phyloP scores from a whole-genome alignment of 2,329 filamentous ascomycete species.

The Fusarium armeniacum region DNA sequence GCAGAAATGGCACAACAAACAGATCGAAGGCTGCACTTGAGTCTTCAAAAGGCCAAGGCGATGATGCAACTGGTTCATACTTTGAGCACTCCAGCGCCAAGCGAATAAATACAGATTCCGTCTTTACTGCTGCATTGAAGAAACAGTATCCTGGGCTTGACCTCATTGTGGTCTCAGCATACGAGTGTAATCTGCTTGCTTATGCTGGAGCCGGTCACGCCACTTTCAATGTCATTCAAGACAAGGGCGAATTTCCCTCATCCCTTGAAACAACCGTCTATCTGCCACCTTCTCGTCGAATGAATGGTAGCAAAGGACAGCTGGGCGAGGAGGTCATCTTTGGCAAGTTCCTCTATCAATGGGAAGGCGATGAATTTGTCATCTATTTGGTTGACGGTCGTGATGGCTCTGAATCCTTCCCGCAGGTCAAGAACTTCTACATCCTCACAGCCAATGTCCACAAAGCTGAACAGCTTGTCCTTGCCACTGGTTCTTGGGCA shows the following conservation, averaged over 20 bases:
- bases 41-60: not conserved
- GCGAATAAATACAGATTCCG: conserved; percentile 5
- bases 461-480: conserved; percentile 12
- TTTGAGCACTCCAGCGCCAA: conserved; percentile 3
- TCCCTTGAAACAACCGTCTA: conserved; percentile 6
- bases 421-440: not conserved
- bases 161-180: not conserved
- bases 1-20: not conserved
- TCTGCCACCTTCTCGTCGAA: conserved; percentile 2
- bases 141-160: conserved; percentile 6
- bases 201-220: conserved; percentile 5
- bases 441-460: conserved; percentile 1
- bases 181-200: not conserved
- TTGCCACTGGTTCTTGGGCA: conserved; percentile 8
- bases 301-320: conserved; percentile 10
- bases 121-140: not conserved
- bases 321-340: conserved; percentile 8
- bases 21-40: fast-evolving
- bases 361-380: conserved; percentile 4
- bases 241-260: conserved; percentile 1
- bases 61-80: not conserved
- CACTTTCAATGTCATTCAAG: not conserved
- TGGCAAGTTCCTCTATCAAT: conserved; percentile 11
- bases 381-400: conserved; percentile 10
- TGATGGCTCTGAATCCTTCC: conserved; percentile 1